Conservation (phyloP, 139 green algal genomes). For the Spirogloea muscicola region DNA sequence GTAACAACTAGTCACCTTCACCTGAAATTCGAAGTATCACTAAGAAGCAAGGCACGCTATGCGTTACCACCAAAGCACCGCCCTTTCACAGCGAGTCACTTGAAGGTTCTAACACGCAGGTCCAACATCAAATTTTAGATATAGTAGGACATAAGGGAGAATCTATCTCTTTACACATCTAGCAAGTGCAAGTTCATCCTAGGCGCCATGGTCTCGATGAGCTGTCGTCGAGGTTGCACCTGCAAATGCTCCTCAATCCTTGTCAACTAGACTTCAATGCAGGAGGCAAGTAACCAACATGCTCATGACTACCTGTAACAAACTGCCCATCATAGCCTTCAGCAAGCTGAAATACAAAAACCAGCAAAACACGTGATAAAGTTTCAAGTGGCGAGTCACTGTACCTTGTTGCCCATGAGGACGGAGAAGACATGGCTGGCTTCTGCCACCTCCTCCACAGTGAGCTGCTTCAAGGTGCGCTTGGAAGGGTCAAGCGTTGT, state of each 20-base stretch:
- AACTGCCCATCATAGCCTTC: neutral
- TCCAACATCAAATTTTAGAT: no score
- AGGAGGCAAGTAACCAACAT: constrained; percentile 1
- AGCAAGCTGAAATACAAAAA: constrained; percentile 1
- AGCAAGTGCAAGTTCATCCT: constrained; percentile 28
- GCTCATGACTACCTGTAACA: neutral
- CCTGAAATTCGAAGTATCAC: no score
- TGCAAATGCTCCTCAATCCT: neutral
- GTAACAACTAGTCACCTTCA: no score
- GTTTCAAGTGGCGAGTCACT: constrained; percentile 9
- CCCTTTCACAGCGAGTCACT: no score
- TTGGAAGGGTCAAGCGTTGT: constrained; percentile 89
- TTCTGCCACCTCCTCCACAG: constrained; percentile 72
- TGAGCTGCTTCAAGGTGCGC: constrained; percentile 65
- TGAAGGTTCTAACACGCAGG: no score
- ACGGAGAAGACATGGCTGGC: constrained; percentile 73
- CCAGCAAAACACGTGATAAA: neutral
- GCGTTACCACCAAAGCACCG: no score
- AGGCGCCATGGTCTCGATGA: constrained; percentile 27
- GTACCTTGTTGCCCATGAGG: constrained; percentile 92
- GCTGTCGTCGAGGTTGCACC: constrained; percentile 31
- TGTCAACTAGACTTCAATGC: neutral
- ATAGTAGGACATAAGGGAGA: no score
- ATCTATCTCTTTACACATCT: constrained; percentile 40
- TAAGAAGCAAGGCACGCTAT: no score